Base-by-base conservation (phyloP, 139 green algal species). In the Bryopsis sp. region DNA sequence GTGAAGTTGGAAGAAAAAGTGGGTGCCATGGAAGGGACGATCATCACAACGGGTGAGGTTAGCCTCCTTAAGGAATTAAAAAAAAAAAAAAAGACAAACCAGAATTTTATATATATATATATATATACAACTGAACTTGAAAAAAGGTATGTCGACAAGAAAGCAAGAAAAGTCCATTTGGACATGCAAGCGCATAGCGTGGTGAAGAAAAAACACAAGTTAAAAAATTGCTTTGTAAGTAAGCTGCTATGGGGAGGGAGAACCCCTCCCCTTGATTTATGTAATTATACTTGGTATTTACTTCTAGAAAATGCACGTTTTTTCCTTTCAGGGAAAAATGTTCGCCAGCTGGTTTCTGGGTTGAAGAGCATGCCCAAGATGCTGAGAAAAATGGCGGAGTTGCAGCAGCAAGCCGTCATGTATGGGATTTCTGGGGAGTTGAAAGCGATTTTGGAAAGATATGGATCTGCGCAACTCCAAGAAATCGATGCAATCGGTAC, bases 331-430 rank as follows among this genome's bases (percentile, higher is more conserved):
- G 58, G 58, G 15, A 39, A 39, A 43, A 65, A 65, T 22, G 31
- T 65, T 15, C 22, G 43, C 4, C 3, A 65, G 31, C 4, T 39
- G 58, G 8, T 5, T 39, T 11, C 8, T n/a, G 58, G 58, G 29
- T 39, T 65, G 31, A 39, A 22, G n/a, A 65, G 4, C 28, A 26
- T 65, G 24, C 58, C 58, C 6, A 33, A 33, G 43, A 65, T 65
- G 8, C 22, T 65, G 58, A 65, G 43, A 39, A 39, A 33, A 5
- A 65, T 65, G 8, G 39, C 58, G n/a, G 58, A 65, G 26, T 11
- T 65, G 58, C 58, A 65, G 24, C 58, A 65, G 31, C 26, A 65
- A 65, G 43, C 58, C 4, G 58, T 65, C 6, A 65, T 65, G 8
- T 65, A 65, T 39, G 58, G 32, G 6, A 33, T 29, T 33, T 11